Evolutionary conservation across 371 early-diverging fungal species (phyloP).

Genomic region (Mucor sp.): DNA sequence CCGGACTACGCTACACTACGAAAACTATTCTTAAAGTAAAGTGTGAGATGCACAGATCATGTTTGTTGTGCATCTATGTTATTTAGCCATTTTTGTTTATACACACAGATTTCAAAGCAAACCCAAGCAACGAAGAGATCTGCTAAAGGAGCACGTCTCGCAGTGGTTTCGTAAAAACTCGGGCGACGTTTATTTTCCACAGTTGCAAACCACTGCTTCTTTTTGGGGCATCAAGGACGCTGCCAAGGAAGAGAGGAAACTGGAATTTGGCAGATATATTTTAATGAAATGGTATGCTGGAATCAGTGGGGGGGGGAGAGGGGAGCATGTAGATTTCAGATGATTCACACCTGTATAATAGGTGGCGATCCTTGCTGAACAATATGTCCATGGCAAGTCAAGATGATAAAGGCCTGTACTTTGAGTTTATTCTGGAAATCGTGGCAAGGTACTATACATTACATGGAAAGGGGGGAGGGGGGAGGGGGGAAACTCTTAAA

Average conservation of each 20-base stretch:
- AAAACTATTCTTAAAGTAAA: conserved; percentile 11
- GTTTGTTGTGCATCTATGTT: not conserved
- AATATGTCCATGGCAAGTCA: conserved; percentile 29
- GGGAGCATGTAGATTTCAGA: no score
- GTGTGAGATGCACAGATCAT: not conserved
- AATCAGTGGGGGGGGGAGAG: no score
- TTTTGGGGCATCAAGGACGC: conserved; percentile 1
- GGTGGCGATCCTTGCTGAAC: conserved; percentile 43
- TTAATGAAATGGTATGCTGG: conserved; percentile 26
- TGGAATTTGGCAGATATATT: conserved; percentile 17
- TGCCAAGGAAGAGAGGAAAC: conserved; percentile 14
- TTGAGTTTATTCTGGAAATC: conserved; percentile 46
- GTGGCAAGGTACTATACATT: conserved; percentile 38
- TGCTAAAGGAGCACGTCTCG: conserved; percentile 17
- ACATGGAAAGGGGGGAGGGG: not conserved
- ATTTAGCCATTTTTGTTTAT: conserved; percentile 7
- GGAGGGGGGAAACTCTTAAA: not conserved
- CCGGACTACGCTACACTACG: conserved; percentile 3
- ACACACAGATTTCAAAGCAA: conserved; percentile 31
- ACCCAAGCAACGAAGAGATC: conserved; percentile 20
- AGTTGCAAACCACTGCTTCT: not conserved
- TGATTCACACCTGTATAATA: conserved; percentile 11
- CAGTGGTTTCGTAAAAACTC: conserved; percentile 23
- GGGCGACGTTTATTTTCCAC: not conserved
- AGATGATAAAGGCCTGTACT: conserved; percentile 44